Conservation (phyloP, 208 protist species). For the Acanthamoeba lenticulata region DNA sequence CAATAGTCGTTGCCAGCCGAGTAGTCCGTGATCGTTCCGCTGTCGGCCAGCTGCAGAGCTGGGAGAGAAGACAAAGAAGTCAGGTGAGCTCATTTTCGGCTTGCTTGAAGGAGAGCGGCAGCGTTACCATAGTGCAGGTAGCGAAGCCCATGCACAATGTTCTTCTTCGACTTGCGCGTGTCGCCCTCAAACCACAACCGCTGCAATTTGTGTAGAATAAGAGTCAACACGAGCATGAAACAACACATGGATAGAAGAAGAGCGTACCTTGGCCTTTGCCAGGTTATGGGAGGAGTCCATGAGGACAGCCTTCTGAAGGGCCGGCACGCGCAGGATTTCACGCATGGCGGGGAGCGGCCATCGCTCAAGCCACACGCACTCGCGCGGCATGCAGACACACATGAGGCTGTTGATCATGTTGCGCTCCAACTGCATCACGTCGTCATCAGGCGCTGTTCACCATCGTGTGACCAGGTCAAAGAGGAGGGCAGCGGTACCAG, state of each 20-base stretch:
- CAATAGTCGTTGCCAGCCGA: slow-evolving; percentile 15
- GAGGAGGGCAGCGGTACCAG: not conserved
- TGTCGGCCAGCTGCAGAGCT: slow-evolving; percentile 46
- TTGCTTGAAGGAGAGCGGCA: too few relatives aligned
- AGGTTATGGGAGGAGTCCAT: slow-evolving; percentile 56
- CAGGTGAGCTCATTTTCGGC: too few relatives aligned
- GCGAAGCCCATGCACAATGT: slow-evolving; percentile 31
- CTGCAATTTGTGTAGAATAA: too few relatives aligned
- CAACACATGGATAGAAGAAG: too few relatives aligned
- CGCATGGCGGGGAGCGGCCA: not conserved
- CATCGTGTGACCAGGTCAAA: not conserved
- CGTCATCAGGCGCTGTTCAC: not conserved
- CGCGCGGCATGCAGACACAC: slow-evolving; percentile 37
- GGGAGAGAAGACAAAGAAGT: too few relatives aligned
- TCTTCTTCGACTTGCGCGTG: slow-evolving; percentile 52
- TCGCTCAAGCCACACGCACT: slow-evolving; percentile 30
- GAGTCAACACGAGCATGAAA: too few relatives aligned
- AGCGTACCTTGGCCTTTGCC: slow-evolving; percentile 28
- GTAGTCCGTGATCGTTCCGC: slow-evolving; percentile 7
- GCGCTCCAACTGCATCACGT: not conserved
- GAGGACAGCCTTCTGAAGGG: slow-evolving; percentile 27
- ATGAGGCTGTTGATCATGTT: slow-evolving; percentile 55
- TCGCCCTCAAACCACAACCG: slow-evolving; percentile 36
- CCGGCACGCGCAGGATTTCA: not conserved
- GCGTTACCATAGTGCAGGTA: slow-evolving; percentile 62